These are phyloP conservation scores for Hanseniaspora pseudoguilliermondii DNA, from an alignment of 805 yeast genomes.

Conservation along the genomic window DNA sequence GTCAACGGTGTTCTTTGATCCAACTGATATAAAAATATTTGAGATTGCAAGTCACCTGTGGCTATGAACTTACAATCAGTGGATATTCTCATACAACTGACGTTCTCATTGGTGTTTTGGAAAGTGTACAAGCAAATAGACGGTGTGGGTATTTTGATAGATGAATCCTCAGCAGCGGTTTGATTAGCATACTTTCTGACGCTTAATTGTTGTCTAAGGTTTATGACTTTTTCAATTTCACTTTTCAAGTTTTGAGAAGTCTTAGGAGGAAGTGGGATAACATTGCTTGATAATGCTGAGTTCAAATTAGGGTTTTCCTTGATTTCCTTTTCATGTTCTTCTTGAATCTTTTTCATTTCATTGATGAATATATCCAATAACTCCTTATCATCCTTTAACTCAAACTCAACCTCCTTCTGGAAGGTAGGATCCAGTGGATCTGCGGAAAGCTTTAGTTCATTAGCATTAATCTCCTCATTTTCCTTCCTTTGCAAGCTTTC, in stretches of 20 bases:
- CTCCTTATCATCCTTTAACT: conserved; percentile 67
- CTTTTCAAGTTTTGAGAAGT: conserved; percentile 68
- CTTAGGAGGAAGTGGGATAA: conserved; percentile 72
- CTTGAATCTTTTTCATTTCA: conserved; percentile 15
- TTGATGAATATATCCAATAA: conserved; percentile 20
- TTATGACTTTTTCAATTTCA: conserved; percentile 62
- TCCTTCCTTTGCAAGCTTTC: conserved; percentile 21
- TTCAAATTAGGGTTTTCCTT: conserved; percentile 9
- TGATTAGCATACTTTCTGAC: conserved; percentile 12
- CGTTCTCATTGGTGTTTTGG: conserved; percentile 82
- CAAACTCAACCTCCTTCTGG: conserved; percentile 70
- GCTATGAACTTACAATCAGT: conserved; percentile 79
- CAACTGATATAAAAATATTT: conserved; percentile 1
- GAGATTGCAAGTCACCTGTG: conserved; percentile 47
- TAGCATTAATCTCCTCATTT: conserved; percentile 51
- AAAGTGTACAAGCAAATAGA: conserved; percentile 96
- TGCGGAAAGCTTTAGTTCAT: conserved; percentile 67
- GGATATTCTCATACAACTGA: conserved; percentile 78
- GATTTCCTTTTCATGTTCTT: conserved; percentile 21
- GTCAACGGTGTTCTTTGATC: conserved; percentile 12
- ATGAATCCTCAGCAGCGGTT: not conserved
- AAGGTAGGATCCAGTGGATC: conserved; percentile 80
- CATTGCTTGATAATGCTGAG: conserved; percentile 35
- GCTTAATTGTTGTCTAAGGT: conserved; percentile 57
- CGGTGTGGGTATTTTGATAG: conserved; percentile 52